These are phyloP conservation scores for Flagelloscypha sp. DNA, from an alignment of 768 basidiomycete species.

Conservation along the genomic window DNA sequence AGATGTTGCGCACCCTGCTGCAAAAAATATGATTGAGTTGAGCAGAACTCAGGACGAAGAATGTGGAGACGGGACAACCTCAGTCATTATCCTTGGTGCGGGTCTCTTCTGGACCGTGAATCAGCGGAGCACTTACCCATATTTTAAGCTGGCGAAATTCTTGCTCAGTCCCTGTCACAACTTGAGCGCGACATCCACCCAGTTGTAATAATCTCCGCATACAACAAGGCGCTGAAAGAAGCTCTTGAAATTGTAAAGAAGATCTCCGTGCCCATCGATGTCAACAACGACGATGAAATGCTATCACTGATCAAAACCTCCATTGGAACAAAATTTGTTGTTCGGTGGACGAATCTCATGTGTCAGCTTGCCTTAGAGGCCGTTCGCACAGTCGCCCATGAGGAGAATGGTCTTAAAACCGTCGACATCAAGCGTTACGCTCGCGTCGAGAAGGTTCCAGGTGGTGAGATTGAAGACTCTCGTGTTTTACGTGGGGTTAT, in stretches of 20 bases:
- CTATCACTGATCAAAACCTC: slow-evolving; percentile 95
- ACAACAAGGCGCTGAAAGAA: slow-evolving; percentile 92
- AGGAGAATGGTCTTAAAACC: slow-evolving; percentile 69
- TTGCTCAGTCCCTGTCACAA: slow-evolving; percentile 87
- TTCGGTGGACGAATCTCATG: slow-evolving; percentile 96
- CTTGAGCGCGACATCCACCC: slow-evolving; percentile 97
- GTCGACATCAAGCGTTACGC: slow-evolving; percentile 99
- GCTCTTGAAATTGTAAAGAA: slow-evolving; percentile 81
- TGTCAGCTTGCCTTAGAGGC: slow-evolving; percentile 90
- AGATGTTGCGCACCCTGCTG: slow-evolving; percentile 97
- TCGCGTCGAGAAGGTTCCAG: slow-evolving; percentile 94
- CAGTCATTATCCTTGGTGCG: slow-evolving; percentile 93
- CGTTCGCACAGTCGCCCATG: slow-evolving; percentile 78
- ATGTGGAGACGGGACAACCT: slow-evolving; percentile 97
- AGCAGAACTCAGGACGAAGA: slow-evolving; percentile 98
- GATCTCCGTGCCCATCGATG: slow-evolving; percentile 88
- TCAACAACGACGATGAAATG: slow-evolving; percentile 82
- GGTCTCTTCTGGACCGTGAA: slow-evolving; percentile 2
- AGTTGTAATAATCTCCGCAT: slow-evolving; percentile 96
- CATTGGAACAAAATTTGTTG: slow-evolving; percentile 97
- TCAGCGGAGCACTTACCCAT: background rate
- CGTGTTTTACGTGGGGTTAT: slow-evolving; percentile 84
- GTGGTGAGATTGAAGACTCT: slow-evolving; percentile 94
- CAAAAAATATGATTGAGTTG: slow-evolving; percentile 99
- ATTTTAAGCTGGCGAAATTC: slow-evolving; percentile 78